phyloP scores from a whole-genome alignment of 495 filamentous ascomycete genomes.

The Aspergillus asperescens region DNA sequence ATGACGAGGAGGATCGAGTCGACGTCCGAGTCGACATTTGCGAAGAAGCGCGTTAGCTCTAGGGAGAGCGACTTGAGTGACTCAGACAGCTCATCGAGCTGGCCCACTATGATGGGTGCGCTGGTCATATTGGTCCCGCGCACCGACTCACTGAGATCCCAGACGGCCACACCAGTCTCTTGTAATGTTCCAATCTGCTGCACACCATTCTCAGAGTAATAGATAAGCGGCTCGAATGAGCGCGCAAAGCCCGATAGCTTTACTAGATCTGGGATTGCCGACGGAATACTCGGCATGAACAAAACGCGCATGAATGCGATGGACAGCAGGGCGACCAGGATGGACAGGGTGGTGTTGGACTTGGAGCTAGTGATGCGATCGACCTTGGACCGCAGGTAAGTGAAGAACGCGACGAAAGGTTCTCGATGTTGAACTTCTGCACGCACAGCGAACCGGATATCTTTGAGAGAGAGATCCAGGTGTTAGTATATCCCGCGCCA shows the following conservation, averaged over 20 bases:
- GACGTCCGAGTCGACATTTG: conserved; percentile 85
- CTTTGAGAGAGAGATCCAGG: conserved; percentile 38
- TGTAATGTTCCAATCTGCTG: conserved; percentile 80
- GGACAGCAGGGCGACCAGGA: conserved; percentile 52
- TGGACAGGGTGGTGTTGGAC: conserved; percentile 60
- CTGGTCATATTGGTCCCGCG: conserved; percentile 85
- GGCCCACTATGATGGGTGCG: conserved; percentile 74
- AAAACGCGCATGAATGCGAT: conserved; percentile 58
- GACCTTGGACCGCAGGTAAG: conserved; percentile 53
- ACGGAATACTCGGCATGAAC: conserved; percentile 58
- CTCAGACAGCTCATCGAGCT: conserved; percentile 77
- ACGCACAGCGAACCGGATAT: conserved; percentile 78
- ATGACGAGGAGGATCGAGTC: conserved; percentile 88
- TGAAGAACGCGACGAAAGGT: conserved; percentile 70
- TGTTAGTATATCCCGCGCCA: conserved; percentile 34
- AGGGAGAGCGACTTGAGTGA: conserved; percentile 73
- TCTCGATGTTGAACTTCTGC: conserved; percentile 86
- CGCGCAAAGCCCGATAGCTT: conserved; percentile 83
- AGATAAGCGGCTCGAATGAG: conserved; percentile 85
- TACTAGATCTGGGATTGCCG: conserved; percentile 77
- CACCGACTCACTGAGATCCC: conserved; percentile 85
- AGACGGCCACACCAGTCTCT: conserved; percentile 83
- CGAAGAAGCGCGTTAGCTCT: conserved; percentile 82
- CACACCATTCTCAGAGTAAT: conserved; percentile 83
- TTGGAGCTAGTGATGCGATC: conserved; percentile 50